Evolutionary conservation across 2,329 filamentous ascomycete species (phyloP), one percentile per base, ranked within the genome.

Genomic region (Zasmidium angulare): DNA sequence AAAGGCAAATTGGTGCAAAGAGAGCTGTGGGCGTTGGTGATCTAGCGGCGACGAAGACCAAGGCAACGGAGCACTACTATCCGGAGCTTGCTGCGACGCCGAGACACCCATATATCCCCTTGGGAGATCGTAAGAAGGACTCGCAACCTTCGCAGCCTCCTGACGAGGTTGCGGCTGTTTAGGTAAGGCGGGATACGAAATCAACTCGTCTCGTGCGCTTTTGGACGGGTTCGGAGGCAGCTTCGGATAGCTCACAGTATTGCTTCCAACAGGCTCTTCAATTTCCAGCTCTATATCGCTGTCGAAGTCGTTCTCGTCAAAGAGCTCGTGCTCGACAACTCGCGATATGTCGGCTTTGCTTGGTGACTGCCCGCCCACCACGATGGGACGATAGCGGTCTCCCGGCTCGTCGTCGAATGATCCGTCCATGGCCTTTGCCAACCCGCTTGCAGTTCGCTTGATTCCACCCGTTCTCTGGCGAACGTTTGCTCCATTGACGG

Each of bases 241-340:
- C 11, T 70, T 71, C 1, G 79, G 78, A 53, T 81, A 80, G 23
- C 66, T 69, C 20, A 80, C 71, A 1, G 72, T 72, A 43, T 68
- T 71, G 64, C 77, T 79, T 1, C 82, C 78, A 1, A 79, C 74
- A 0, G 87, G 85, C 59, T 85, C 81, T 59, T 89, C 82, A 53
- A 86, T 83, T 63, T 92, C 89, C 22, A 96, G 79, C 56, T 91
- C 84, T 20, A 88, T 83, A 66, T 96, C 92, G 71, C 93, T 90
- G 68, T 91, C 91, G 66, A 96, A 95, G 70, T 96, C 93, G 67
- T 93, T 87, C 63, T 92, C 89, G 60, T 86, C 84, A 63, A 92
- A 89, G 61, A 68, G 52, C 40, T 66, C 63, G n/a, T 63, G 62
- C 19, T 63, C 55, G 10, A 63, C 68, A 49, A 64, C 56, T 23